These are phyloP conservation scores for Dalbergia oliveri DNA, from an alignment of 306 rosid species.

Conservation along the genomic window DNA sequence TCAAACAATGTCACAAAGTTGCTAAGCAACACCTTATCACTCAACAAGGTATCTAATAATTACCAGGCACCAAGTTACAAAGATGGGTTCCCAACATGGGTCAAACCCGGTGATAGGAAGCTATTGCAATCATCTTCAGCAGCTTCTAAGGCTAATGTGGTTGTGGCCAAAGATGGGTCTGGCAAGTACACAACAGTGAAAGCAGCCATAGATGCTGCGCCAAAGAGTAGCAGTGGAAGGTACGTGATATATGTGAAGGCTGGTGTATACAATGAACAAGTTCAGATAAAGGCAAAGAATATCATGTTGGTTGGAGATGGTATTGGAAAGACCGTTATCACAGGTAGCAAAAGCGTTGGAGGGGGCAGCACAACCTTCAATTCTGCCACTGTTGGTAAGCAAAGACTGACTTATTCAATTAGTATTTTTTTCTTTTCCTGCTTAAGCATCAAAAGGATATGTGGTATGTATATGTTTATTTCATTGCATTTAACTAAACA, in stretches of 20 bases:
- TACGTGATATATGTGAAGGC: conserved; percentile 81
- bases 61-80: conserved; percentile 23
- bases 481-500: too few species aligned
- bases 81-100: conserved; percentile 79
- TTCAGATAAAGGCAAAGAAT: conserved; percentile 61
- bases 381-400: conserved; percentile 91
- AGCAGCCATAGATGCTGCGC: conserved; percentile 63
- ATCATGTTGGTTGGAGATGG: conserved; percentile 91
- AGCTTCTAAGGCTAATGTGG: conserved; percentile 58
- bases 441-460: neutral
- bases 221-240: conserved; percentile 63
- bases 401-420: neutral
- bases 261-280: conserved; percentile 76
- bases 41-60: conserved; percentile 52
- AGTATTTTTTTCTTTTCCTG: neutral
- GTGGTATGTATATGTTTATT: neutral
- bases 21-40: conserved; percentile 69
- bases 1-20: conserved; percentile 70
- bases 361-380: conserved; percentile 83
- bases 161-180: conserved; percentile 85
- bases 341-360: conserved; percentile 92
- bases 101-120: conserved; percentile 72
- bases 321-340: conserved; percentile 75
- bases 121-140: conserved; percentile 69
- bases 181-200: conserved; percentile 67